Conservation (phyloP, 2,329 filamentous ascomycete genomes). For the Alternaria viburni region DNA sequence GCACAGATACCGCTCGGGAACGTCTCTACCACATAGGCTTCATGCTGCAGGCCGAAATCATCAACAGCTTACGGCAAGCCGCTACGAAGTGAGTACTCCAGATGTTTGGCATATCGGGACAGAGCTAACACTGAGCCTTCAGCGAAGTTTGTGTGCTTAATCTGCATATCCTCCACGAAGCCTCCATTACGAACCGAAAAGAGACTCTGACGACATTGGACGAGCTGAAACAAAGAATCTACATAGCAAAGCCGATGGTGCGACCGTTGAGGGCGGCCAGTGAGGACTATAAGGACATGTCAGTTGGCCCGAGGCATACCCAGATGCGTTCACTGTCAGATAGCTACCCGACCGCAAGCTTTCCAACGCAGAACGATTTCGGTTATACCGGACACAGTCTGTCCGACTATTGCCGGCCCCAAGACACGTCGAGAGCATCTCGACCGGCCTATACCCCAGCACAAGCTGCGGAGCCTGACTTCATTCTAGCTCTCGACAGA, state of each 20-base stretch:
- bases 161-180: conserved; percentile 44
- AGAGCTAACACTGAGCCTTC: background rate
- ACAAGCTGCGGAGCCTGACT: conserved; percentile 15
- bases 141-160: conserved; percentile 37
- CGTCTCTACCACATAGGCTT: conserved; percentile 48
- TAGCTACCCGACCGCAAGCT: conserved; percentile 28
- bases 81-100: conserved; percentile 33
- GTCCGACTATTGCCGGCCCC: conserved; percentile 31
- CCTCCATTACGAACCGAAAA: conserved; percentile 44
- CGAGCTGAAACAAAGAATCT: conserved; percentile 48
- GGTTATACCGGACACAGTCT: conserved; percentile 25
- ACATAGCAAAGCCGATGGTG: conserved; percentile 28
- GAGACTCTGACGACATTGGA: conserved; percentile 44
- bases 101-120: background rate
- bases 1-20: conserved; percentile 45
- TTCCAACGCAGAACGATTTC: conserved; percentile 14
- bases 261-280: conserved; percentile 18
- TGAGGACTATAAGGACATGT: conserved; percentile 15
- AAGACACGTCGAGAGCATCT: conserved; percentile 14
- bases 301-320: background rate
- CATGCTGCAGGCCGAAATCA: conserved; percentile 50
- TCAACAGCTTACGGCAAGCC: conserved; percentile 49
- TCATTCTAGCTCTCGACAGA: conserved; percentile 32
- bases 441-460: background rate
- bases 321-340: conserved; percentile 14